Percentiles rank a stretch among this genome's conserved stretches.
Evolutionary conservation across 2,329 filamentous ascomycete genomes (phyloP).

Genomic region (Thyridium curvatum): DNA sequence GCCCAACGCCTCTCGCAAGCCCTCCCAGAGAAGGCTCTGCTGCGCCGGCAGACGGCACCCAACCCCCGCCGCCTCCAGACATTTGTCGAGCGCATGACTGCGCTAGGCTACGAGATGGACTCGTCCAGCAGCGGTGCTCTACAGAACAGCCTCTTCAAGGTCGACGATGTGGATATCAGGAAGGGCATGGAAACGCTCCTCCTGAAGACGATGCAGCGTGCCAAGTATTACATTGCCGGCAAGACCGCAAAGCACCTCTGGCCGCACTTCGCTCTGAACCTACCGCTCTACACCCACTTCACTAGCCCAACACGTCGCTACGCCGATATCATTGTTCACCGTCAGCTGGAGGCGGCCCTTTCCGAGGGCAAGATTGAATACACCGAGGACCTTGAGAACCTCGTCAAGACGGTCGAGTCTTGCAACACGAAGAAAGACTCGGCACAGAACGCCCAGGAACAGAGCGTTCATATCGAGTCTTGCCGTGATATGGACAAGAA

Average conservation of each 20-base stretch:
- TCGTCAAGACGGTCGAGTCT: slow-evolving; percentile 88
- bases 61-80: slow-evolving; percentile 84
- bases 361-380: slow-evolving; percentile 80
- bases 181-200: slow-evolving; percentile 98
- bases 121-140: slow-evolving; percentile 81
- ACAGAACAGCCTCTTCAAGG: slow-evolving; percentile 91
- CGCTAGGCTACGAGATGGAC: slow-evolving; percentile 85
- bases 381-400: slow-evolving; percentile 77
- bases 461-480: slow-evolving; percentile 97
- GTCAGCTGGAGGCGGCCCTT: slow-evolving; percentile 82
- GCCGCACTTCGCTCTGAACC: slow-evolving; percentile 86
- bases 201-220: slow-evolving; percentile 91
- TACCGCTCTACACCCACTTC: slow-evolving; percentile 95
- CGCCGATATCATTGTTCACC: slow-evolving; percentile 90
- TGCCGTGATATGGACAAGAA: slow-evolving; percentile 95
- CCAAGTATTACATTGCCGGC: slow-evolving; percentile 86
- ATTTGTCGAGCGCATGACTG: slow-evolving; percentile 88
- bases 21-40: slow-evolving; percentile 85
- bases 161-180: slow-evolving; percentile 80
- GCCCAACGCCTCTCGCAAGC: slow-evolving; percentile 75
- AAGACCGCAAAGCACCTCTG: slow-evolving; percentile 73
- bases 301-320: slow-evolving; percentile 93
- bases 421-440: slow-evolving; percentile 99
- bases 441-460: slow-evolving; percentile 93
- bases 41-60: slow-evolving; percentile 79